Evolutionary conservation across 1,284 basidiomycete species (phyloP).

Genomic region (Sphaerobolus stellatus): DNA sequence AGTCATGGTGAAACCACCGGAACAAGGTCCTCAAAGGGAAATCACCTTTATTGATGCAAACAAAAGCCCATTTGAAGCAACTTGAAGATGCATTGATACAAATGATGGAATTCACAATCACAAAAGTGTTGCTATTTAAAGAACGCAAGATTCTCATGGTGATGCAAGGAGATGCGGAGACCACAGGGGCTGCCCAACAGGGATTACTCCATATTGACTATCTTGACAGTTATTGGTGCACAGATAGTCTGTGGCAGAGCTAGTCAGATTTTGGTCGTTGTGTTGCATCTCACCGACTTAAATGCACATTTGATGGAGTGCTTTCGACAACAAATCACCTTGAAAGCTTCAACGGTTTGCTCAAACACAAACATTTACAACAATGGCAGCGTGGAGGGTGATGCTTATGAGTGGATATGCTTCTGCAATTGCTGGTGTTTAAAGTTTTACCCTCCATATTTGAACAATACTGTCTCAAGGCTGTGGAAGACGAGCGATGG

Average conservation of each 20-base stretch:
- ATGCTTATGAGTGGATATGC: slow-evolving; percentile 30
- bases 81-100: not conserved
- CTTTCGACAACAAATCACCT: slow-evolving; percentile 42
- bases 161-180: not conserved
- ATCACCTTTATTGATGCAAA: slow-evolving; percentile 20
- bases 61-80: not conserved
- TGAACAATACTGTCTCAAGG: too few species aligned
- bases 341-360: slow-evolving; percentile 37
- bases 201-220: slow-evolving; percentile 4
- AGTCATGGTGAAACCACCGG: slow-evolving; percentile 37
- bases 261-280: slow-evolving; percentile 12
- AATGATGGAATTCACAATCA: not conserved
- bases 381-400: slow-evolving; percentile 27
- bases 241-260: slow-evolving; percentile 9
- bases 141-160: not conserved
- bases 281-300: slow-evolving; percentile 1
- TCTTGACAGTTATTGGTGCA: slow-evolving; percentile 8
- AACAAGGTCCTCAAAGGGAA: slow-evolving; percentile 7
- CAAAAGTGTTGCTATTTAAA: not conserved
- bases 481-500: too few species aligned
- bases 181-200: not conserved
- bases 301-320: slow-evolving; percentile 25
- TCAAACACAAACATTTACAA: slow-evolving; percentile 32
- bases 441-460: not conserved
- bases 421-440: slow-evolving; percentile 9